Base-by-base conservation (phyloP, 352 stramenopile species). In the Phytopythium sindhum region DNA sequence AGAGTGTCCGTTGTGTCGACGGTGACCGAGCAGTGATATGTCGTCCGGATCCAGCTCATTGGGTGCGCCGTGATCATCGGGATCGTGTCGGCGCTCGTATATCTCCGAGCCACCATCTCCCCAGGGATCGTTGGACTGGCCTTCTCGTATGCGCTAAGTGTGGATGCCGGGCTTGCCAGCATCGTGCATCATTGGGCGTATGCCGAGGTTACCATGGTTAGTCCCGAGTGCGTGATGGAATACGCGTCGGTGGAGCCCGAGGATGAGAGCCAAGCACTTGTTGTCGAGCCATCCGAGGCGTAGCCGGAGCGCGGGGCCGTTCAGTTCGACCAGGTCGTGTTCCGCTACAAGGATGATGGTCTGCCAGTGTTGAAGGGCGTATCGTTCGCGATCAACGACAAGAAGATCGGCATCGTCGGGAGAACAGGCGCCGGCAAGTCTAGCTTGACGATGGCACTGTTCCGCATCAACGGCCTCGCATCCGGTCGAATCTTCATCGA, bases 361-460 rank as follows among this genome's bases (percentile, higher is more conserved):
- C 64, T 75, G 12, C 12, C 42, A 8, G 44, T 95, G 17, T 74
- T 78, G 47, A 59, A 60, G n/a, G 66, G 73, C 12, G 57, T 91
- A 8, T 78, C 74, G 21, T 93, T 98, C 56, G 17, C 50, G 19
- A 67, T 97, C n/a, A 54, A 72, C 12, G 60, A 78, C 4, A 89
- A 86, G 21, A 88, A 91, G 47, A 15, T 54, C 26, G 23, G 47
- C 23, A 54, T 54, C 26, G 23, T 56, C 29, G 50, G 50, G 6
- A 9, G 60, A 77, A 98, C 93, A 0, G 93, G 91, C 31, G 81
- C 80, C 2, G 91, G 91, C 47, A 98, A 98, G 70, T 91, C 73
- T 31, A 90, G 82, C 21, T 68, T 98, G 21, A 89, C 90, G 8
- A 82, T 98, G 47, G 50, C 50, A 2, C 50, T 56, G 2, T 56